Evolutionary conservation across 305 asterid species (phyloP), one percentile per base, ranked within the genome.

Genomic region (Withania somnifera): DNA sequence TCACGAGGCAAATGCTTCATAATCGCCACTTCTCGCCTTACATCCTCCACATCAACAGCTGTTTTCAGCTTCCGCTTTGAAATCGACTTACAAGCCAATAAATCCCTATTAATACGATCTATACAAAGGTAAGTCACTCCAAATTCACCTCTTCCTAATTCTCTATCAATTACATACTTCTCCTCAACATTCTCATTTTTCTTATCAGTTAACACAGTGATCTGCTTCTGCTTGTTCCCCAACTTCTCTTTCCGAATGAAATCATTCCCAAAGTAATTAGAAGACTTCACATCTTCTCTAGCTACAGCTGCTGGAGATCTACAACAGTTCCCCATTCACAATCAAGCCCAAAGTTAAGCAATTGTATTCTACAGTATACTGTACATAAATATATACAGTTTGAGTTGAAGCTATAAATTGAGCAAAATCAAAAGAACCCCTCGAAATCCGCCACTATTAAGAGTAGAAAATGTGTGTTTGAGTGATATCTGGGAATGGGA

Each of bases 291-390:
- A 83, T 95, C 99, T 80, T 95, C 99, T 80, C 99, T 88, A 28
- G 98, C 99, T 19, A 95, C 98, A 50, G 98, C 90, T 26, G 98
- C 97, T 84, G 98, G 99, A 94, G 99, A 95, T 95, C 99, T 95
- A 90, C 99, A 94, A 88, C 99, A 95, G 90, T 95, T 95, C 79
- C 99, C 97, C 89, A 87, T 88, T 36, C 6, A n/a, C n/a, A n/a
- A n/a, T n/a, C n/a, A n/a, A n/a, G n/a, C n/a, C n/a, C n/a, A n/a
- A n/a, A n/a, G n/a, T n/a, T n/a, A n/a, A n/a, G n/a, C n/a, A n/a
- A n/a, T n/a, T n/a, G n/a, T n/a, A n/a, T n/a, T n/a, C n/a, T n/a
- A n/a, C n/a, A n/a, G n/a, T n/a, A n/a, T n/a, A n/a, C n/a, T 30
- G 6, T 24, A 58, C 9, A 58, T 58, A 24, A 9, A 57, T 57